Base-by-base conservation (phyloP, 106 monocot genomes). In the Apostasia shenzhenica region DNA sequence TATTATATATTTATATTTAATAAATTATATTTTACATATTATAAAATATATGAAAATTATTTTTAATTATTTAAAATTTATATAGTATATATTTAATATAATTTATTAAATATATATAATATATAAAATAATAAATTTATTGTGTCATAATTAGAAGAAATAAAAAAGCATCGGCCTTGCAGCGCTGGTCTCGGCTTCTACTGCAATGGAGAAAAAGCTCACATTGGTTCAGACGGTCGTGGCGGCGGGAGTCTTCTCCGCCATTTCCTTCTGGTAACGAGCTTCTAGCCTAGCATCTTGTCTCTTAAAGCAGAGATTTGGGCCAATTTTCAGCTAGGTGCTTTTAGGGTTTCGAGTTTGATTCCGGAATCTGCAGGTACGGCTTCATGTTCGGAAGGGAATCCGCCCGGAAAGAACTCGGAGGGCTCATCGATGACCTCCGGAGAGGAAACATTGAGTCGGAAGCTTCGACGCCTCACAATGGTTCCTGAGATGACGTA, bases 301-400 rank as follows among this genome's bases (percentile, higher is more conserved):
- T 7, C 14, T 41, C 14, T 63, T 49, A 57, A 11, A 6, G 13
- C 6, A 39, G 47, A 50, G 46, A 42, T 70, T 81, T 48, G 39
- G 59, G 59, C 67, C 70, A 79, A 48, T 40, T 9, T 56, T 73
- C 9, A 0, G 64, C 45, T 72, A 46, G 6, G 49, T 2, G 41
- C 41, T 42, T 60, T 49, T 72, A 37, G 8, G 39, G 6, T 40
- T 61, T 55, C 2, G 1, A 13, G 48, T 68, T 8, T 72, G 5
- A 41, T 5, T 0, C 51, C 53, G 9, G 44, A 26, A 65, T 65
- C 13, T 55, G 26, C 70, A 97, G 95, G 97, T 97, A 97, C 65
- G 97, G 92, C 14, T 92, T 90, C 89, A 92, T 97, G 92, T 92
- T 97, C 70, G 97, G 97, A 71, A 84, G 85, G 77, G 97, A 97